Evolutionary conservation across 1,284 basidiomycete species (phyloP), one percentile per base, ranked within the genome.

Genomic region (Naganishia sp.): DNA sequence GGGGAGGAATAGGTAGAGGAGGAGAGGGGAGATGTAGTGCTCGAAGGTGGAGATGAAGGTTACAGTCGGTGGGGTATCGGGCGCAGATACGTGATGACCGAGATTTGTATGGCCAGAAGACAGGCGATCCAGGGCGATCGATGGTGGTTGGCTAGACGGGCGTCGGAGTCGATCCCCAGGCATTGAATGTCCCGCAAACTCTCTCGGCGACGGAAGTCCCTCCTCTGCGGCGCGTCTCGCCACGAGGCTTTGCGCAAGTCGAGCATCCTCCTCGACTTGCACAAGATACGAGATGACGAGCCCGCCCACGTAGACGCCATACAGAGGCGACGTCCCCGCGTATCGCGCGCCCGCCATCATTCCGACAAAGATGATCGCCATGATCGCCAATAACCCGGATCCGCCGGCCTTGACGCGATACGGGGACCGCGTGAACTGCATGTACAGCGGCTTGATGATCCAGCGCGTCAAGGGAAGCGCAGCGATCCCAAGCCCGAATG

Each of bases 221-320:
- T 42, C 57, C 21, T 49, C 25, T 6, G n/a, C 31, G 25, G 17
- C 28, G 35, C n/a, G 50, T 31, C 35, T 18, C 18, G 18, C 3
- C 6, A 1, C 18, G 18, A 18, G 3, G 6, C 10, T 4, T 17
- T n/a, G 41, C 13, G 11, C 42, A 17, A 45, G 15, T 6, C 4
- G 23, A 18, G 21, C 55, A 21, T 57, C 31, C 43, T 53, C 17
- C 51, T 67, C 67, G 11, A 67, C 61, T n/a, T 69, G 69, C 25
- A 69, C 66, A 11, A 76, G 54, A 50, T 72, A 72, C 15, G 70
- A 70, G 43, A 80, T 65, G 45, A 78, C 68, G 6, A 79, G 70
- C 0, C 83, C 83, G 3, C 79, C 79, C n/a, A 81, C 69, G 68
- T 82, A 84, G 0, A 81, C 80, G 0, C 82, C 82, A 18, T 82